A percentile compares a stretch with the other conserved stretches of the same genome.
Conservation (phyloP, 768 basidiomycete genomes). For the Tricholoma furcatifolium region DNA sequence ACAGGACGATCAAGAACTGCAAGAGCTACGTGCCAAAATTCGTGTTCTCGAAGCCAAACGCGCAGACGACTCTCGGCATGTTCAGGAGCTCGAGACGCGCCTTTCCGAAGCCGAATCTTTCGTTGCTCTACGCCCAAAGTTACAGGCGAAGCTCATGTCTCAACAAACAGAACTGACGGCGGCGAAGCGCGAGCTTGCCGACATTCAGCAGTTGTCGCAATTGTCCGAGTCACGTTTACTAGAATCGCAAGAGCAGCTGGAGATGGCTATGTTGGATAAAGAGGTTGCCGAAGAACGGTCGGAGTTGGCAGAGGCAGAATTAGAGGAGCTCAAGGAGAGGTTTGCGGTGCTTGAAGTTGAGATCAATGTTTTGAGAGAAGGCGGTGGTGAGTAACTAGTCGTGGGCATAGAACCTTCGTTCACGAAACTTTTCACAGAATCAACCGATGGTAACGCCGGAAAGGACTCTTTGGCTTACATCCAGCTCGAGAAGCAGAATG, state of each 20-base stretch:
- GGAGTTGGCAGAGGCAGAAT: slow-evolving; percentile 73
- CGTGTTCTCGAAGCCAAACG: slow-evolving; percentile 86
- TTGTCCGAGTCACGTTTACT: slow-evolving; percentile 67
- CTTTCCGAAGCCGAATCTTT: slow-evolving; percentile 83
- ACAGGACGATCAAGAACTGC: slow-evolving; percentile 60
- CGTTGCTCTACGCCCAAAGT: slow-evolving; percentile 81
- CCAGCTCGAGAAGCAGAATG: slow-evolving; percentile 96
- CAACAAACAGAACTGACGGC: slow-evolving; percentile 79
- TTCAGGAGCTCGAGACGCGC: slow-evolving; percentile 84
- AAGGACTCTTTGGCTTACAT: slow-evolving; percentile 68
- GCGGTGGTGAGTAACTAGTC: slow-evolving; percentile 25
- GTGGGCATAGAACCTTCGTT: not conserved
- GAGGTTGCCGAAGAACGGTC: slow-evolving; percentile 95
- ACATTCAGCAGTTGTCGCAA: slow-evolving; percentile 71
- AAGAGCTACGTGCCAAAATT: slow-evolving; percentile 81
- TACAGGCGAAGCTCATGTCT: slow-evolving; percentile 82
- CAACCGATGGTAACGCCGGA: slow-evolving; percentile 28
- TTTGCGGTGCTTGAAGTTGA: slow-evolving; percentile 83
- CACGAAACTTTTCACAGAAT: slow-evolving; percentile 6
- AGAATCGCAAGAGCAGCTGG: slow-evolving; percentile 87
- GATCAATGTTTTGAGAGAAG: slow-evolving; percentile 73
- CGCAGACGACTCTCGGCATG: slow-evolving; percentile 79
- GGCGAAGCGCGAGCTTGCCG: slow-evolving; percentile 73
- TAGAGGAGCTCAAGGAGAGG: slow-evolving; percentile 78
- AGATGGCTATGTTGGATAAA: slow-evolving; percentile 94